phyloP scores from a whole-genome alignment of 2,329 filamentous ascomycete genomes.

The Cercospora berteroae region DNA sequence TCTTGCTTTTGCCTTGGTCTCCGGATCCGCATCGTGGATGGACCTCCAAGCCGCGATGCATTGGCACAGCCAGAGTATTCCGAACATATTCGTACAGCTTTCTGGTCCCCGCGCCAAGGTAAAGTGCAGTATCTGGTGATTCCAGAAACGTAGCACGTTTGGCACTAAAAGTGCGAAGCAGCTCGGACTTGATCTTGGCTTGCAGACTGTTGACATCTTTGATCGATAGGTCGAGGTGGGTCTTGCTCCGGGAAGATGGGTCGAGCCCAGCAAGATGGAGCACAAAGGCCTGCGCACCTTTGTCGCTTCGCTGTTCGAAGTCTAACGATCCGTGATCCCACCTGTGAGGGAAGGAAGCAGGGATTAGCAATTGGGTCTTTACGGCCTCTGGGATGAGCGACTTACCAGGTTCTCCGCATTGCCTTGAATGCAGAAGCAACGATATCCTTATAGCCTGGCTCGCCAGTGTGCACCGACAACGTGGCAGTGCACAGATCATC shows the following conservation, averaged over 20 bases:
- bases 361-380: not conserved
- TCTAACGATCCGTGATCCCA: no score
- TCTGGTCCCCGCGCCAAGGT: not conserved
- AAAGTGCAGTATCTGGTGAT: not conserved
- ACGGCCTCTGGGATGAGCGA: not conserved
- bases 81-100: not conserved
- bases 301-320: not conserved
- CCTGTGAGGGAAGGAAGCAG: not conserved
- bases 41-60: conserved; percentile 1
- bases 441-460: not conserved
- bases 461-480: not conserved
- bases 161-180: not conserved
- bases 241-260: not conserved
- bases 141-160: not conserved
- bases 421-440: not conserved
- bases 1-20: not conserved
- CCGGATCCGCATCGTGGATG: not conserved
- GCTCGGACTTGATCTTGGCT: not conserved
- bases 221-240: not conserved
- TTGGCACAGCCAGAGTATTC: not conserved
- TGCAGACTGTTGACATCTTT: not conserved
- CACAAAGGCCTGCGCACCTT: not conserved
- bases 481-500: not conserved
- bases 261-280: not conserved
- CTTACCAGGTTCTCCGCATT: conserved; percentile 4